phyloP scores from a whole-genome alignment of 768 basidiomycete species.

The Podaxis sp. region DNA sequence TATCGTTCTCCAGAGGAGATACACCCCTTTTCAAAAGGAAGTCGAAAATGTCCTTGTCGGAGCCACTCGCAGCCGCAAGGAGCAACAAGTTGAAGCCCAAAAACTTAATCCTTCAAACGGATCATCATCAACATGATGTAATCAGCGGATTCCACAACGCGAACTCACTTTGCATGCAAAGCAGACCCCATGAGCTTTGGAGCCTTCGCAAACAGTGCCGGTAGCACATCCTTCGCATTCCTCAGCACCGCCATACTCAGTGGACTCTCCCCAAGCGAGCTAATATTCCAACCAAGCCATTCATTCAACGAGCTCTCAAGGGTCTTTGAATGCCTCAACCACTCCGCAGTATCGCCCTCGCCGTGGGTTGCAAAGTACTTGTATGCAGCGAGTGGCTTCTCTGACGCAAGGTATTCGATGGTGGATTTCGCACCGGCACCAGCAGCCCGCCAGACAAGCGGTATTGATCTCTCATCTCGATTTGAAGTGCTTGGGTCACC shows the following conservation, averaged over 20 bases:
- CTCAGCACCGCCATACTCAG: slow-evolving; percentile 40
- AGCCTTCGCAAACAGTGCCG: slow-evolving; percentile 38
- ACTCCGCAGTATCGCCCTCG: slow-evolving; percentile 37
- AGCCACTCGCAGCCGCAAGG: slow-evolving; percentile 31
- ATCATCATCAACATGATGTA: not conserved
- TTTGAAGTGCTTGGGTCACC: slow-evolving; percentile 42
- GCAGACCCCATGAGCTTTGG: slow-evolving; percentile 36
- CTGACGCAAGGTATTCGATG: slow-evolving; percentile 43
- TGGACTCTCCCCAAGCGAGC: slow-evolving; percentile 47
- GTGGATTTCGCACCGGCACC: slow-evolving; percentile 24
- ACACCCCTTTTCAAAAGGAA: slow-evolving; percentile 45
- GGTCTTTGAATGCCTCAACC: slow-evolving; percentile 33
- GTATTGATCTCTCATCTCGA: slow-evolving; percentile 2
- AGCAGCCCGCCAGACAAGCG: slow-evolving; percentile 45
- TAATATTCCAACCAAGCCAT: slow-evolving; percentile 50
- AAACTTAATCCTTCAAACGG: slow-evolving; percentile 31
- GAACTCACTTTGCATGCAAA: slow-evolving; percentile 39
- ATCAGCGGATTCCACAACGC: not conserved
- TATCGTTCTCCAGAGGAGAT: slow-evolving; percentile 38
- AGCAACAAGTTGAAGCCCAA: slow-evolving; percentile 40
- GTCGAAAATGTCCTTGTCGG: slow-evolving; percentile 35
- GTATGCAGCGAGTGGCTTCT: slow-evolving; percentile 47
- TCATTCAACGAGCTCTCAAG: slow-evolving; percentile 37
- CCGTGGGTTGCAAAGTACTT: slow-evolving; percentile 40
- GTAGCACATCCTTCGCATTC: slow-evolving; percentile 33